phyloP scores from a whole-genome alignment of 2,329 filamentous ascomycete species.

The Exophiala sp. region DNA sequence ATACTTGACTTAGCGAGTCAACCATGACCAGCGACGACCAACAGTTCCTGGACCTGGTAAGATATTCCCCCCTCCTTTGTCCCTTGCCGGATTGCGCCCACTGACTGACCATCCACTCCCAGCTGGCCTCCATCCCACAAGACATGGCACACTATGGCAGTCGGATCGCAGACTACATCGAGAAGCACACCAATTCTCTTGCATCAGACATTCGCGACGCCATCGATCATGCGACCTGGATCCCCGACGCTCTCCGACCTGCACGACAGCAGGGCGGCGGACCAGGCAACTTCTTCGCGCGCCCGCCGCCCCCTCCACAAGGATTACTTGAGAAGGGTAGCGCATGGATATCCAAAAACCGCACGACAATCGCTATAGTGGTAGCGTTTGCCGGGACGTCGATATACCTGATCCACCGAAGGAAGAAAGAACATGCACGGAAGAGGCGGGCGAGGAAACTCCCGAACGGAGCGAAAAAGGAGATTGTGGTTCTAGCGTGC shows the following conservation, averaged over 20 bases:
- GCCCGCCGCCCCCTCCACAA: slow-evolving; percentile 39
- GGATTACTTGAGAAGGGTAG: slow-evolving; percentile 52
- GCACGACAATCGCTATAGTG: slow-evolving; percentile 64
- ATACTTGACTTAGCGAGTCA: no score
- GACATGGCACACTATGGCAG: slow-evolving; percentile 66
- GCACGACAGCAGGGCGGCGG: slow-evolving; percentile 32
- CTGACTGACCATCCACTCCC: slow-evolving; percentile 18
- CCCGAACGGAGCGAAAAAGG: slow-evolving; percentile 73
- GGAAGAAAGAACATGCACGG: slow-evolving; percentile 53
- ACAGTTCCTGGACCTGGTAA: slow-evolving; percentile 68
- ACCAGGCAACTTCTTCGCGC: slow-evolving; percentile 22
- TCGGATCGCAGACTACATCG: slow-evolving; percentile 71
- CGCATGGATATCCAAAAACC: slow-evolving; percentile 67
- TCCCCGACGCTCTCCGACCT: slow-evolving; percentile 64
- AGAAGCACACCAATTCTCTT: slow-evolving; percentile 71
- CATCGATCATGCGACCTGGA: slow-evolving; percentile 61
- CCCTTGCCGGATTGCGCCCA: not conserved
- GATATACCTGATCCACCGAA: slow-evolving; percentile 52
- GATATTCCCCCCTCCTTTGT: slow-evolving; percentile 1
- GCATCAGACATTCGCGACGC: slow-evolving; percentile 63
- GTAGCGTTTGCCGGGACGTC: slow-evolving; percentile 65
- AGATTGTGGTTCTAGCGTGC: slow-evolving; percentile 86
- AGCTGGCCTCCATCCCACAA: slow-evolving; percentile 55
- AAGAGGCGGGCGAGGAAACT: slow-evolving; percentile 73
- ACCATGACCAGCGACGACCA: slow-evolving; percentile 74